Conservation (phyloP, 2,329 filamentous ascomycete species). For the Aspergillus eucalypticola region DNA sequence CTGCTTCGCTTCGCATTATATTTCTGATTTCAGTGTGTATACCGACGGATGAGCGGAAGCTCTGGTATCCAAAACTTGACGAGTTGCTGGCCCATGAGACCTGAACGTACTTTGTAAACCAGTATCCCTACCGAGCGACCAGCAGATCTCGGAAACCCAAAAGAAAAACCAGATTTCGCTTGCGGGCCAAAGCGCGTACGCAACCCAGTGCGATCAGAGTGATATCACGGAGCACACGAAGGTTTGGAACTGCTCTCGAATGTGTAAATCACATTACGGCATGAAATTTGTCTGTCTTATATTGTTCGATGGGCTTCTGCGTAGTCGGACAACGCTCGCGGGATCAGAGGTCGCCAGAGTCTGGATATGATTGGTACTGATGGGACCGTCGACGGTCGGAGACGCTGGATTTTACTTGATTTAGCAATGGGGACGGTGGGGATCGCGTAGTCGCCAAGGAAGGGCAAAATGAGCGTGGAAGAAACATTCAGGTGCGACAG, state of each 20-base stretch:
- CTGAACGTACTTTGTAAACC: neutral
- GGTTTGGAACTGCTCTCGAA: neutral
- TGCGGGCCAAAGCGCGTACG: conserved; percentile 6
- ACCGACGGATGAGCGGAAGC: neutral
- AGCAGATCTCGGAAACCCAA: neutral
- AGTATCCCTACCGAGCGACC: neutral
- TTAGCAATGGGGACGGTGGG: conserved; percentile 2
- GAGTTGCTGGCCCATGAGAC: neutral
- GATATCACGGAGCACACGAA: neutral
- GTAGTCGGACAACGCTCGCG: neutral
- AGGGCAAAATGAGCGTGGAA: neutral
- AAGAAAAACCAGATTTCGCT: neutral
- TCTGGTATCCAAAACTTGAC: neutral
- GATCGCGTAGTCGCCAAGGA: neutral
- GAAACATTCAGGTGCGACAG: neutral
- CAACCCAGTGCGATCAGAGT: conserved; percentile 2
- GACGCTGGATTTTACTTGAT: conserved; percentile 6
- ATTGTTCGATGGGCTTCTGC: neutral
- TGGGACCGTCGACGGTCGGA: neutral
- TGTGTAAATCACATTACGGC: neutral
- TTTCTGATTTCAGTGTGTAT: neutral
- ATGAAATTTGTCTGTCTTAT: neutral
- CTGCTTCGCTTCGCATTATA: neutral
- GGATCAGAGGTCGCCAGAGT: neutral
- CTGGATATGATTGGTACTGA: neutral